Evolutionary conservation across 805 yeast species (phyloP).

Genomic region (Starmerella asiatica): DNA sequence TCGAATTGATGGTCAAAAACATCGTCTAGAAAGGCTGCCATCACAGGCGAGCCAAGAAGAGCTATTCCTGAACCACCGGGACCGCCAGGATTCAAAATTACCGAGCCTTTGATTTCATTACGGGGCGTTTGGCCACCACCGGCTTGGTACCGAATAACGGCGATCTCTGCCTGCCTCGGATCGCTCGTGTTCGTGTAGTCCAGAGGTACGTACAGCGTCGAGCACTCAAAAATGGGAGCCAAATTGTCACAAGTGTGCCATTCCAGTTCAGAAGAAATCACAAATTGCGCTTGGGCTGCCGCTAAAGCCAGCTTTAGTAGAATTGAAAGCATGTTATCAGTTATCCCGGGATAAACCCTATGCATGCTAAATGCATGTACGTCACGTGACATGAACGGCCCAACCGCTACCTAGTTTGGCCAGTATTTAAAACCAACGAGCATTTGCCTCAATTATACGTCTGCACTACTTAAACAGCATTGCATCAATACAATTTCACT

Average conservation of each 20-base stretch:
- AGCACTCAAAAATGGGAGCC: slow-evolving; percentile 5
- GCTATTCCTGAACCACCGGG: slow-evolving; percentile 21
- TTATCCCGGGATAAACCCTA: no score
- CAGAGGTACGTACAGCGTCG: slow-evolving; percentile 7
- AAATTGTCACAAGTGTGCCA: slow-evolving; percentile 3
- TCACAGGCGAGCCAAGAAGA: slow-evolving; percentile 1
- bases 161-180: slow-evolving; percentile 9
- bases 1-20: slow-evolving; percentile 14
- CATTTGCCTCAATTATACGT: no score
- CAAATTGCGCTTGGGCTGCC: no score
- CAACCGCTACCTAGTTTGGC: no score
- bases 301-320: no score
- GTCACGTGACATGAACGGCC: no score
- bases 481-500: no score
- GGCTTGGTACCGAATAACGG: slow-evolving; percentile 9
- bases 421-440: no score
- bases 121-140: slow-evolving; percentile 10
- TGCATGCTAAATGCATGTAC: no score
- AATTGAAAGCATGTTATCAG: no score
- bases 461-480: no score
- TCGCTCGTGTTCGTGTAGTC: slow-evolving; percentile 9
- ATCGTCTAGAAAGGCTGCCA: slow-evolving; percentile 10
- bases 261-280: no score
- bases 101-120: slow-evolving; percentile 15
- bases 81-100: slow-evolving; percentile 21